Base-by-base conservation (phyloP, 257 asterid genomes). In the Thymus mandschuricus region DNA sequence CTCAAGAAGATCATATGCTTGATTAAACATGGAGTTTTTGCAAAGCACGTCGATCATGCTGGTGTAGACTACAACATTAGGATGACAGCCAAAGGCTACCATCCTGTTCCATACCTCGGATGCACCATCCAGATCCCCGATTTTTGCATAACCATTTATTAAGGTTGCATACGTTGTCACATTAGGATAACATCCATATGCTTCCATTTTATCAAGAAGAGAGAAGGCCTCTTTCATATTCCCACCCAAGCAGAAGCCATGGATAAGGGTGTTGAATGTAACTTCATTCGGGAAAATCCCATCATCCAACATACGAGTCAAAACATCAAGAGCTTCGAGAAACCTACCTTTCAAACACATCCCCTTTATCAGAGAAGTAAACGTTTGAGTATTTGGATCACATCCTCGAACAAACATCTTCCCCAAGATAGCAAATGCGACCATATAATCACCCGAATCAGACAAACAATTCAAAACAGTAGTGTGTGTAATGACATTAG, bases 31-130 rank as follows among this genome's bases (percentile, higher is more conserved):
- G 75, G 77, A 82, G 74, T 84, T 86, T 66, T 80, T 68, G 64
- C 96, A 86, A 15, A 91, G 89, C n/a, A 62, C 90, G 49, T 89
- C 91, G 71, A 91, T 82, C 96, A 94, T 86, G 84, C 90, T 84
- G 3, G 98, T 94, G 43, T 89, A 91, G 3, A 79, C 85, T 11
- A 94, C 89, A 72, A 88, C 97, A 78, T 87, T 94, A 9, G 97
- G 96, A 57, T 38, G 79, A 65, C 86, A 85, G 61, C 87, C 89
- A 21, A 35, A 59, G 65, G 75, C 68, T 13, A 86, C 64, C 98
- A 94, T 94, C 80, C 72, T 80, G 87, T 94, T 91, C 98, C 98
- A 94, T 10, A 86, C 66, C 76, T 86, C 90, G 33, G 95, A 82
- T 38, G 98, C 96, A 59, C 90, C 84, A 52, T 27, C 21, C 62